These are phyloP conservation scores for Anisodus acutangulus DNA, from an alignment of 257 asterid genomes.

Conservation along the genomic window DNA sequence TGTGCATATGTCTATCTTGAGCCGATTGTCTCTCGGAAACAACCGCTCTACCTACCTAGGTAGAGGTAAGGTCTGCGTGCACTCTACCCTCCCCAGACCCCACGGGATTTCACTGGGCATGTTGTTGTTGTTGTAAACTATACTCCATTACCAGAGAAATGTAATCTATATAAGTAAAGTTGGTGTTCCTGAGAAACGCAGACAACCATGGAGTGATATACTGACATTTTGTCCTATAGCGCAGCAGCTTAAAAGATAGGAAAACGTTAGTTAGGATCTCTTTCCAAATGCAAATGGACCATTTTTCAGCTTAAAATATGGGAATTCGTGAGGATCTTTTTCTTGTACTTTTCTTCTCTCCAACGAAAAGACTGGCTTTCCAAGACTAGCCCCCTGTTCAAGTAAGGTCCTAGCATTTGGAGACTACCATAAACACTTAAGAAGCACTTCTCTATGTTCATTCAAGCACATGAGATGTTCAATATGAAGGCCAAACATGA, in stretches of 20 bases:
- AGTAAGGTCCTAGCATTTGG: too few species aligned
- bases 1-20: too few species aligned
- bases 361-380: slow-evolving; percentile 12
- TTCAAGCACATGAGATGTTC: background rate
- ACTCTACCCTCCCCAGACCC: too few species aligned
- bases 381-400: background rate
- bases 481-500: slow-evolving; percentile 25
- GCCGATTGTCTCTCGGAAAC: too few species aligned
- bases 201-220: background rate
- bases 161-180: slow-evolving; percentile 1
- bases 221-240: background rate
- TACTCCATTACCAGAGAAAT: background rate
- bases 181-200: background rate
- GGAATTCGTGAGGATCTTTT: background rate
- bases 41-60: too few species aligned
- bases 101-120: too few species aligned
- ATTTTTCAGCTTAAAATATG: background rate
- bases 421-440: background rate
- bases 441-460: background rate
- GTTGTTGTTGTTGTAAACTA: too few species aligned
- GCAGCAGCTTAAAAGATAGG: too few species aligned
- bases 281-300: too few species aligned
- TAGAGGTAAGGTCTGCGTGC: too few species aligned
- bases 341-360: background rate
- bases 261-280: background rate